Conservation (phyloP, 768 basidiomycete species). For the Auriscalpium orientale region DNA sequence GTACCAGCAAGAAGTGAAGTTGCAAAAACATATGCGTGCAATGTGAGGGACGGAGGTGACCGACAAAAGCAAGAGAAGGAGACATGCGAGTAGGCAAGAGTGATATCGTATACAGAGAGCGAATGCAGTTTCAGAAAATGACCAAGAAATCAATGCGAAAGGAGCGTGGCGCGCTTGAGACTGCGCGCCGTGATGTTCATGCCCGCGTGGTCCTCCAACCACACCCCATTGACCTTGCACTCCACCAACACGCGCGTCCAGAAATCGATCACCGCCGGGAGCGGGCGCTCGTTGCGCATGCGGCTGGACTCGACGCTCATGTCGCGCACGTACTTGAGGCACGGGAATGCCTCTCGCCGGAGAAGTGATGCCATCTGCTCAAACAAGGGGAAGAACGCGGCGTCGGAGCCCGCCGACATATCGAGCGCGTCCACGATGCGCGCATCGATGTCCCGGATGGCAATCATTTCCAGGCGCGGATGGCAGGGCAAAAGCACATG, state of each 20-base stretch:
- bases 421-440: constrained; percentile 39
- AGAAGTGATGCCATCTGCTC: constrained; percentile 61
- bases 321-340: constrained; percentile 53
- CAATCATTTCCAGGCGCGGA: constrained; percentile 54
- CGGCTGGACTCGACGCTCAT: constrained; percentile 51
- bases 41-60: neutral
- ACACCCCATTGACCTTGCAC: constrained; percentile 49
- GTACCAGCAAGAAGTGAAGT: neutral
- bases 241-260: constrained; percentile 29
- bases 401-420: constrained; percentile 23
- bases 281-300: constrained; percentile 38
- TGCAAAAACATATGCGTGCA: neutral
- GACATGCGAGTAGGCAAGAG: neutral
- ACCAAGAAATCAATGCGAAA: neutral
- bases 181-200: constrained; percentile 46
- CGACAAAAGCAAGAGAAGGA: neutral
- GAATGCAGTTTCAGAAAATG: neutral
- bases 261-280: constrained; percentile 34
- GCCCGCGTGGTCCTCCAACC: constrained; percentile 59
- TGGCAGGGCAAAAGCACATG: constrained; percentile 65
- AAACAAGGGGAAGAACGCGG: constrained; percentile 55
- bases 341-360: constrained; percentile 52
- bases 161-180: constrained; percentile 26
- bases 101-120: neutral
- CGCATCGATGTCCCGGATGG: constrained; percentile 63